phyloP scores from a whole-genome alignment of 2,329 filamentous ascomycete genomes.

The Teratosphaeria pseudoeucalypti region DNA sequence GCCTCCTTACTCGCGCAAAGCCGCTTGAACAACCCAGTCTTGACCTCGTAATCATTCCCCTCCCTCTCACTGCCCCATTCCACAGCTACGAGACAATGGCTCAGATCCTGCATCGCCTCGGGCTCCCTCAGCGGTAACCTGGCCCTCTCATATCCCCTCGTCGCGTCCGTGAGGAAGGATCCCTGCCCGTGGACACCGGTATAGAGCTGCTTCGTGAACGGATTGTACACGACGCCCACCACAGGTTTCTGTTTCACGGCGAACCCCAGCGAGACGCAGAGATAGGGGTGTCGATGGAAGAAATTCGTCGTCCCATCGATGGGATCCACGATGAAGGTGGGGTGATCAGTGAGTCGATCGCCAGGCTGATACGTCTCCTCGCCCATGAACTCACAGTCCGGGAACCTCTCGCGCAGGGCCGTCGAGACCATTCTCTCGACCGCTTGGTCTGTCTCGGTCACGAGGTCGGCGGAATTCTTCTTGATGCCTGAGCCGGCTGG shows the following conservation, averaged over 20 bases:
- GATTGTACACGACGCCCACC: conserved; percentile 72
- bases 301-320: conserved; percentile 80
- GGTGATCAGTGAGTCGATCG: conserved; percentile 45
- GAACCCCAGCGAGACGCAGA: conserved; percentile 68
- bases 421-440: conserved; percentile 49
- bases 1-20: conserved; percentile 34
- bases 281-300: conserved; percentile 63
- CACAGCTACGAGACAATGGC: conserved; percentile 53
- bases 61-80: conserved; percentile 62
- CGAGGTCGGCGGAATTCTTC: conserved; percentile 49
- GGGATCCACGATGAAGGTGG: conserved; percentile 73
- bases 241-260: conserved; percentile 50
- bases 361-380: conserved; percentile 68
- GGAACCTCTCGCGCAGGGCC: conserved; percentile 41
- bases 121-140: conserved; percentile 34
- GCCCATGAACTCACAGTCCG: conserved; percentile 54
- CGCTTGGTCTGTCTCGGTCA: conserved; percentile 53
- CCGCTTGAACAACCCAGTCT: conserved; percentile 53
- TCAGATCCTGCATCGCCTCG: conserved; percentile 50
- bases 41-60: conserved; percentile 61
- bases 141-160: background rate
- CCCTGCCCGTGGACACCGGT: conserved; percentile 59
- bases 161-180: conserved; percentile 37
- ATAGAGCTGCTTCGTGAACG: conserved; percentile 60
- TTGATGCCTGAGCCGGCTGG: conserved; percentile 31